phyloP scores from a whole-genome alignment of 2,329 filamentous ascomycete species.

The Apiospora marii region DNA sequence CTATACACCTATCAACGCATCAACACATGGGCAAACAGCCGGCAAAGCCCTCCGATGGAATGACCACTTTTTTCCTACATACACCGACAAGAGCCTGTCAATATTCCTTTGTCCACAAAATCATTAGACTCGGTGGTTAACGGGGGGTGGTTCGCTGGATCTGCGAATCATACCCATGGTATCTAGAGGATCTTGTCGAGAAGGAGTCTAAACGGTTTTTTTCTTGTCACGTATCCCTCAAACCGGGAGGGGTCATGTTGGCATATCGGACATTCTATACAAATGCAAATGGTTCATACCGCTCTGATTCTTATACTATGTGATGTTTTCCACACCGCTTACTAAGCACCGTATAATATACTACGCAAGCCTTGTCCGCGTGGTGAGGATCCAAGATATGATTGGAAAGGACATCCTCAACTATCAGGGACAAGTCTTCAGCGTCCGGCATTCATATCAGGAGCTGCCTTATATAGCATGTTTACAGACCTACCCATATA shows the following conservation, averaged over 20 bases:
- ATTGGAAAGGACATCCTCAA: neutral
- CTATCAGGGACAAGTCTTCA: neutral
- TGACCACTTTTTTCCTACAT: slow-evolving; percentile 11
- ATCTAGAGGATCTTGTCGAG: slow-evolving; percentile 1
- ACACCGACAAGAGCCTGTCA: slow-evolving; percentile 19
- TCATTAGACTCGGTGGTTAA: slow-evolving; percentile 12
- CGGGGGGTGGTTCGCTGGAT: neutral
- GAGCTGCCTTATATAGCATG: neutral
- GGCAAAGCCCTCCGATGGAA: slow-evolving; percentile 3
- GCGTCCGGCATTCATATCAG: neutral
- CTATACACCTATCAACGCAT: neutral
- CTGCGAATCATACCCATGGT: neutral
- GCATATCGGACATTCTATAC: neutral
- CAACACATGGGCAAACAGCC: neutral
- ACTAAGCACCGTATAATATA: neutral
- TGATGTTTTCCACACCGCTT: neutral
- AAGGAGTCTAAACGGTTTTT: slow-evolving; percentile 10
- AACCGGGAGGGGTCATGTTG: neutral
- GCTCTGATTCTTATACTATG: too few relatives aligned
- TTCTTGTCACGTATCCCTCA: neutral
- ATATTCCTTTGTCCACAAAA: neutral
- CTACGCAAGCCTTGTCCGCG: neutral
- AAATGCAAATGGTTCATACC: neutral
- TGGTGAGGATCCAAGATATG: neutral
- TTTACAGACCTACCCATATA: neutral